Percentiles rank a stretch among this genome's conserved stretches.
phyloP scores from a whole-genome alignment of 495 filamentous ascomycete genomes.

The Podospora didyma region DNA sequence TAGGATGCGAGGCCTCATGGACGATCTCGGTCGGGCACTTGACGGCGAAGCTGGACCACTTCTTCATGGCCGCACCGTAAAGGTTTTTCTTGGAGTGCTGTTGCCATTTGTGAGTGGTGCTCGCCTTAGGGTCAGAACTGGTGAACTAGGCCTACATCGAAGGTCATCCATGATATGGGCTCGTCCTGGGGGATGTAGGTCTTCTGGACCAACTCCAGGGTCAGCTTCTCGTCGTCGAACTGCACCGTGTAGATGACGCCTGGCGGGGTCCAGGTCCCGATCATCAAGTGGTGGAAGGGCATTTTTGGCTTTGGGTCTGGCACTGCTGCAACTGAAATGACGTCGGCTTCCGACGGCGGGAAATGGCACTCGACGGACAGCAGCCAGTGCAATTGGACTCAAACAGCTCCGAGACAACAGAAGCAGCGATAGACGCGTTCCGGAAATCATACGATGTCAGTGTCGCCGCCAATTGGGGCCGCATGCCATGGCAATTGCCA shows the following conservation, averaged over 20 bases:
- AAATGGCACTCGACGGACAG: background rate
- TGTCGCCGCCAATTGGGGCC: background rate
- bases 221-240: slow-evolving; percentile 74
- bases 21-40: slow-evolving; percentile 73
- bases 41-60: slow-evolving; percentile 77
- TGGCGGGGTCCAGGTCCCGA: slow-evolving; percentile 79
- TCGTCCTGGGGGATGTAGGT: slow-evolving; percentile 75
- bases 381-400: background rate
- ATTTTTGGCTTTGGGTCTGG: slow-evolving; percentile 26
- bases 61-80: slow-evolving; percentile 86
- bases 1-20: slow-evolving; percentile 68
- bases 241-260: slow-evolving; percentile 80
- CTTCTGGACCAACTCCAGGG: slow-evolving; percentile 67
- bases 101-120: slow-evolving; percentile 21
- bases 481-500: background rate
- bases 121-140: background rate
- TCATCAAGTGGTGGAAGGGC: slow-evolving; percentile 78
- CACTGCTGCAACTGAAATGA: slow-evolving; percentile 7
- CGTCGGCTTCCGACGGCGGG: slow-evolving; percentile 13
- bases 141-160: slow-evolving; percentile 52
- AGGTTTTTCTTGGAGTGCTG: slow-evolving; percentile 76
- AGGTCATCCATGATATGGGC: slow-evolving; percentile 88
- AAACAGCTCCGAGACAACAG: slow-evolving; percentile 1
- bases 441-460: slow-evolving; percentile 4
- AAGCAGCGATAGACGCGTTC: background rate